phyloP scores from a whole-genome alignment of 352 stramenopile genomes.

The Phytophthora boehmeriae region DNA sequence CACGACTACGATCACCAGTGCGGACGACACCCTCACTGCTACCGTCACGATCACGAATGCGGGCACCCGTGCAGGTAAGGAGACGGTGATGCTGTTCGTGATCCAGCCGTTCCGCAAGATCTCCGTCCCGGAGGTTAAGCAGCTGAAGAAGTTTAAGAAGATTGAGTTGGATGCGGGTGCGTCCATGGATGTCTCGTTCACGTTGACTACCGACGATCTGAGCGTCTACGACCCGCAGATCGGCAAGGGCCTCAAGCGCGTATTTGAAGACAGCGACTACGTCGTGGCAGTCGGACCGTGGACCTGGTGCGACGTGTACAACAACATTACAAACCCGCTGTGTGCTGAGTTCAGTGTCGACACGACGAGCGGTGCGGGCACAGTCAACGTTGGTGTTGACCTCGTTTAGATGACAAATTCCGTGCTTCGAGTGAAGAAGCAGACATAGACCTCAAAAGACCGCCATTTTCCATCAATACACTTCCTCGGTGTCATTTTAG shows the following conservation, averaged over 20 bases:
- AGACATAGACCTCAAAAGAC: background rate
- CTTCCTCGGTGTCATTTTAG: background rate
- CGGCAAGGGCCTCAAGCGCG: conserved; percentile 40
- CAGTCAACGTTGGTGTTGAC: conserved; percentile 11
- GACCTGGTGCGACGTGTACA: conserved; percentile 64
- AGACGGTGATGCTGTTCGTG: conserved; percentile 74
- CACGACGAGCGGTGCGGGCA: conserved; percentile 24
- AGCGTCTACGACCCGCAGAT: conserved; percentile 52
- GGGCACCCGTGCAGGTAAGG: conserved; percentile 46
- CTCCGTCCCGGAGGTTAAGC: conserved; percentile 67
- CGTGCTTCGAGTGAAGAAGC: conserved; percentile 11
- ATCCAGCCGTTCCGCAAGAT: conserved; percentile 50
- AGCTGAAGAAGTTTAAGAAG: conserved; percentile 72
- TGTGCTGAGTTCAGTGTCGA: conserved; percentile 50
- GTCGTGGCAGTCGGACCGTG: conserved; percentile 55
- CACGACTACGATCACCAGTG: conserved; percentile 39
- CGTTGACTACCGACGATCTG: conserved; percentile 42
- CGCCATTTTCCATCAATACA: background rate
- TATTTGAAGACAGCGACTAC: conserved; percentile 60
- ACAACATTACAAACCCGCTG: conserved; percentile 31
- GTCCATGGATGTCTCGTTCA: conserved; percentile 28
- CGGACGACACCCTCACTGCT: conserved; percentile 16
- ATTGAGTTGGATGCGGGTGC: conserved; percentile 44
- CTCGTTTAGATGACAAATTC: conserved; percentile 4
- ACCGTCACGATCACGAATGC: conserved; percentile 68